Conservation (phyloP, 2,329 filamentous ascomycete species). For the Colletotrichum sp. region DNA sequence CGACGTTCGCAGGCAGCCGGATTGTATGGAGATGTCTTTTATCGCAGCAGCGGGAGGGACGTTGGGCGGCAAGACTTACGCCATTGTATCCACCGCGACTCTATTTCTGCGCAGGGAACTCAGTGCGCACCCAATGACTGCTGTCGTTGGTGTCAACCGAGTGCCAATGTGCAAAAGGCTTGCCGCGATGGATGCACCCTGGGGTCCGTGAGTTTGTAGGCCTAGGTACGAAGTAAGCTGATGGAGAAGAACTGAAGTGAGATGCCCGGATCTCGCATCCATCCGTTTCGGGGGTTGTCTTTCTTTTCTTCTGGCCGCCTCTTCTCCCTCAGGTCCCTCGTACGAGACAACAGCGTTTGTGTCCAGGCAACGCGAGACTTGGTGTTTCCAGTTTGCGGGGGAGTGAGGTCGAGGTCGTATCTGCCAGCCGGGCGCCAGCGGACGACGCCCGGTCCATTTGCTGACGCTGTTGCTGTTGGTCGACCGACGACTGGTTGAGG, state of each 20-base stretch:
- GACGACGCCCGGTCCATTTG: not conserved
- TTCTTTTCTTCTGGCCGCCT: not conserved
- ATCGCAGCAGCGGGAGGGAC: not conserved
- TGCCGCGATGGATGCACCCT: not conserved
- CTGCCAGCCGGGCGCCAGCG: not conserved
- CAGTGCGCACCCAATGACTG: not conserved
- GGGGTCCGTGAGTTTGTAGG: not conserved
- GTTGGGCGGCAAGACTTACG: conserved; percentile 15
- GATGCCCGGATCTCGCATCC: not conserved
- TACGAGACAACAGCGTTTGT: not conserved
- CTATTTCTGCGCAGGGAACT: conserved; percentile 3
- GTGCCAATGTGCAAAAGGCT: not conserved
- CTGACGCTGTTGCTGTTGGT: not conserved
- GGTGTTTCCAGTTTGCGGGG: not conserved
- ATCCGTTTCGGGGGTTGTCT: not conserved
- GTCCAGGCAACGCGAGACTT: conserved; percentile 1
- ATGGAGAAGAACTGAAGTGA: not conserved
- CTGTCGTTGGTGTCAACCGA: not conserved
- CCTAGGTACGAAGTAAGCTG: not conserved
- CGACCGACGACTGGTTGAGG: not conserved
- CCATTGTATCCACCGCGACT: conserved; percentile 15
- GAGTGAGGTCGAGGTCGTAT: not conserved
- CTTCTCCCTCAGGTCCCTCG: not conserved
- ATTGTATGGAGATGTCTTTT: not conserved
- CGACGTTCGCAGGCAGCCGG: not conserved